Base-by-base conservation (phyloP, 768 basidiomycete genomes). In the Gloeophyllum trabeum region DNA sequence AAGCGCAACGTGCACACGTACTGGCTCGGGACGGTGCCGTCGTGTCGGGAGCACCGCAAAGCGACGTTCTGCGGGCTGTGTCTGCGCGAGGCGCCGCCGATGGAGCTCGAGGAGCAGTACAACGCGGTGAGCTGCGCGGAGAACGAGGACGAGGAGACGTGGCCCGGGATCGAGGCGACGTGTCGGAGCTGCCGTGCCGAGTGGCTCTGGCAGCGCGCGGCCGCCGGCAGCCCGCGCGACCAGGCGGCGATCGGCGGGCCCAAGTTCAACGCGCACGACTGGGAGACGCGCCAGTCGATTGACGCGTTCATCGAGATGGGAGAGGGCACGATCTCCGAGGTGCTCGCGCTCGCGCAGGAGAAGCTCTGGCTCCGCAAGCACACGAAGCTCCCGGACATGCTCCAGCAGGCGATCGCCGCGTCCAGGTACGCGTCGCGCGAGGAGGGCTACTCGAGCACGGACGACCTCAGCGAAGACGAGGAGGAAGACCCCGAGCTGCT, bases 261-360 rank as follows among this genome's bases (percentile, higher is more conserved):
- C 14, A 44, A 46, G 4, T 55, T 50, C 48, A 40, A 54, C 22
- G 46, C 58, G 44, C 26, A 61, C 44, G 81, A 85, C 49, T 81
- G 77, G 79, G 81, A 83, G 55, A 75, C 75, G 36, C 69, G 79
- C 35, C 75, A 77, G 49, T 67, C 68, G 6, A 67, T 87, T 10
- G 81, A 81, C 40, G 70, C 70, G n/a, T 88, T 82, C 59, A 58
- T 86, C 28, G 83, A 86, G 43, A 63, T 81, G 20, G 81, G 72
- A 2, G 85, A 87, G 48, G 84, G 84, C 18, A 71, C 66, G 4
- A 71, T 87, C 45, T 50, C 54, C 35, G 77, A 82, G 36, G 76
- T 86, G 18, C 54, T 85, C 24, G 54, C 54, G 23, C 57, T 81
- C 22, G 79, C 79, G 13, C 66, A 74, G 46, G 85, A 87, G 57